A percentile compares a stretch with the other conserved stretches of the same genome.
These are phyloP conservation scores for Trichoderma polysporum DNA, from an alignment of 2,329 filamentous ascomycete genomes.

Conservation along the genomic window DNA sequence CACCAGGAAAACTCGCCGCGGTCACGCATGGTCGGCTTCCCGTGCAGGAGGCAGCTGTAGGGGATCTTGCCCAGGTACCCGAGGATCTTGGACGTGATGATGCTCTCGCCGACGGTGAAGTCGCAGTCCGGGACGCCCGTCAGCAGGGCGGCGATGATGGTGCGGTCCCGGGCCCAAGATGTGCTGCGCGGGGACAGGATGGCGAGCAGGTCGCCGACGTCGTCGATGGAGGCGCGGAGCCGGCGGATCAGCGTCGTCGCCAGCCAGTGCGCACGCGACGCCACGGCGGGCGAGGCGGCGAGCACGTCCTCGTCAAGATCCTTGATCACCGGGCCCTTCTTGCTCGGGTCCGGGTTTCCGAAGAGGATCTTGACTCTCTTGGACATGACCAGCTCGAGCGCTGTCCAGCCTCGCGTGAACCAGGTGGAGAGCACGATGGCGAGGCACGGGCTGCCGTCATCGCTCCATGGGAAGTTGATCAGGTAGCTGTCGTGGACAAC, in stretches of 20 bases:
- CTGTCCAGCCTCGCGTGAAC: conserved; percentile 29
- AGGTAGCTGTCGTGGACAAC: conserved; percentile 27
- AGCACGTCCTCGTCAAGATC: conserved; percentile 29
- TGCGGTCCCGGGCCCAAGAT: conserved; percentile 28
- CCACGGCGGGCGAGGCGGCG: neutral
- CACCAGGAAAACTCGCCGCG: neutral
- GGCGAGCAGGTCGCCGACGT: conserved; percentile 26
- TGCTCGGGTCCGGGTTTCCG: neutral
- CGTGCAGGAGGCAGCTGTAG: neutral
- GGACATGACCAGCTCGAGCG: conserved; percentile 26
- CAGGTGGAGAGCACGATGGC: conserved; percentile 27
- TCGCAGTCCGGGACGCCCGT: conserved; percentile 20
- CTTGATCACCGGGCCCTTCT: conserved; percentile 22
- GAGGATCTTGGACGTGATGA: neutral
- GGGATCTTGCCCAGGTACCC: neutral
- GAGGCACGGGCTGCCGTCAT: conserved; percentile 19
- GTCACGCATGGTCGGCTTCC: neutral
- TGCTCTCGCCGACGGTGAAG: neutral
- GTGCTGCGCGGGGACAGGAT: conserved; percentile 27
- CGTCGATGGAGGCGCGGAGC: neutral
- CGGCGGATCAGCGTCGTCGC: neutral
- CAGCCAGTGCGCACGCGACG: neutral
- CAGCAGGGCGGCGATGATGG: conserved; percentile 27
- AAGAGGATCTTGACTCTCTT: conserved; percentile 26
- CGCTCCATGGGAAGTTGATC: conserved; percentile 1